Conservation (phyloP, 2,329 filamentous ascomycete species). For the Aspergillus sp. region DNA sequence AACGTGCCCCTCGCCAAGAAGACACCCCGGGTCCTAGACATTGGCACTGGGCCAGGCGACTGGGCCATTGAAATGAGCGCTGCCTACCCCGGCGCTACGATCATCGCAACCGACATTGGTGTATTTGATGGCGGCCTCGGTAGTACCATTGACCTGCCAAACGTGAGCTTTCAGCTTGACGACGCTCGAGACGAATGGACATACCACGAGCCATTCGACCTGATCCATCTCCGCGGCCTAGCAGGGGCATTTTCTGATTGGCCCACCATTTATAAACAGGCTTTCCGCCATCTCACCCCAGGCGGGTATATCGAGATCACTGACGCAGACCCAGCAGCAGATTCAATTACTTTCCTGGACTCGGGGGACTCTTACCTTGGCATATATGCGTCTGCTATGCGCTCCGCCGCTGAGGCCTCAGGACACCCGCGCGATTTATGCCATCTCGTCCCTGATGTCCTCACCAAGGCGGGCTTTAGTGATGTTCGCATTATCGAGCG, state of each 20-base stretch:
- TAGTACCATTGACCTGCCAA: conserved; percentile 33
- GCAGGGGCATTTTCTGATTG: conserved; percentile 51
- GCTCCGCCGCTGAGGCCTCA: conserved; percentile 39
- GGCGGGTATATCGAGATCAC: conserved; percentile 50
- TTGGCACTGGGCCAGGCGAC: conserved; percentile 52
- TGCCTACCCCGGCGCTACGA: conserved; percentile 44
- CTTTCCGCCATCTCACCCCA: conserved; percentile 45
- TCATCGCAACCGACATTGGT: conserved; percentile 48
- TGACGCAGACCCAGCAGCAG: conserved; percentile 38
- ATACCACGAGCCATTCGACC: conserved; percentile 50
- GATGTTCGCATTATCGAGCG: conserved; percentile 42
- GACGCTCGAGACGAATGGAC: conserved; percentile 50
- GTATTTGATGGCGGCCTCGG: conserved; percentile 44
- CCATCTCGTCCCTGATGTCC: conserved; percentile 42
- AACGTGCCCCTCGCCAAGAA: conserved; percentile 29
- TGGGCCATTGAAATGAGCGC: conserved; percentile 51
- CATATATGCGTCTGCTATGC: conserved; percentile 35
- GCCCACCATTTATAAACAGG: conserved; percentile 47
- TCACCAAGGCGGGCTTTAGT: conserved; percentile 47
- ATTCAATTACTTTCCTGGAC: conserved; percentile 24
- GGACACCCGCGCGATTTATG: conserved; percentile 43
- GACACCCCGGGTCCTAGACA: conserved; percentile 37
- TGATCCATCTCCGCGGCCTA: conserved; percentile 51
- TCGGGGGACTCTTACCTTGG: conserved; percentile 32
- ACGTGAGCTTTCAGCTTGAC: conserved; percentile 51